These are phyloP conservation scores for Venturia effusa DNA, from an alignment of 2,329 filamentous ascomycete species.

Conservation along the genomic window DNA sequence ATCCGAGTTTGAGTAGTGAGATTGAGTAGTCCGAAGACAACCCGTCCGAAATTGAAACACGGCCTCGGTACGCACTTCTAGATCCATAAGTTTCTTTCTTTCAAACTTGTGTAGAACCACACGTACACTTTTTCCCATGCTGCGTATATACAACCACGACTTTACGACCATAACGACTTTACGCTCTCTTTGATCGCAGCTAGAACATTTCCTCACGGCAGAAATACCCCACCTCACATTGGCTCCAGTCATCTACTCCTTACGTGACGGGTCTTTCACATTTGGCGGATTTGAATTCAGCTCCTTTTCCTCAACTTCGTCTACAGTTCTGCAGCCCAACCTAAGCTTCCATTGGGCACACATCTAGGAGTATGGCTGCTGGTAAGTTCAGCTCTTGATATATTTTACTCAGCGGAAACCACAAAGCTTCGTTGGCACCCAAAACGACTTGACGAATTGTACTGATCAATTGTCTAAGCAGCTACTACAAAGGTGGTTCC, in stretches of 20 bases:
- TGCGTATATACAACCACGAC: not conserved
- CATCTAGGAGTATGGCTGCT: not conserved
- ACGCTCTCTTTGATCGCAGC: not conserved
- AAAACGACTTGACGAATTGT: not conserved
- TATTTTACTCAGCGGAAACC: too few relatives aligned
- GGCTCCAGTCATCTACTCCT: not conserved
- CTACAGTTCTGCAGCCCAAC: not conserved
- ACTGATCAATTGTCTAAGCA: constrained; percentile 4
- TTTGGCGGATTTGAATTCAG: too few relatives aligned
- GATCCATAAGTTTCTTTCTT: not conserved
- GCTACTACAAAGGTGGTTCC: constrained; percentile 58
- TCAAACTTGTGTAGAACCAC: not conserved
- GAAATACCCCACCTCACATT: not conserved
- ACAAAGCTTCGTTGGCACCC: not conserved
- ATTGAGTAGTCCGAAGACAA: too few relatives aligned
- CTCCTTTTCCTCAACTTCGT: not conserved
- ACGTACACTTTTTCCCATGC: not conserved
- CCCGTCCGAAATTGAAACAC: not conserved
- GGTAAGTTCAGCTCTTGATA: not conserved
- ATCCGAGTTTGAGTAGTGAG: too few relatives aligned
- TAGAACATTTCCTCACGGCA: not conserved
- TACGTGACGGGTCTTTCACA: not conserved
- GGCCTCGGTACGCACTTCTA: not conserved
- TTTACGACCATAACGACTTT: constrained; percentile 3
- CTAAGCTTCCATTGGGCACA: not conserved